Evolutionary conservation across 73 alveolate genomes (phyloP).

Genomic region (Paramecium sexaurelia): DNA sequence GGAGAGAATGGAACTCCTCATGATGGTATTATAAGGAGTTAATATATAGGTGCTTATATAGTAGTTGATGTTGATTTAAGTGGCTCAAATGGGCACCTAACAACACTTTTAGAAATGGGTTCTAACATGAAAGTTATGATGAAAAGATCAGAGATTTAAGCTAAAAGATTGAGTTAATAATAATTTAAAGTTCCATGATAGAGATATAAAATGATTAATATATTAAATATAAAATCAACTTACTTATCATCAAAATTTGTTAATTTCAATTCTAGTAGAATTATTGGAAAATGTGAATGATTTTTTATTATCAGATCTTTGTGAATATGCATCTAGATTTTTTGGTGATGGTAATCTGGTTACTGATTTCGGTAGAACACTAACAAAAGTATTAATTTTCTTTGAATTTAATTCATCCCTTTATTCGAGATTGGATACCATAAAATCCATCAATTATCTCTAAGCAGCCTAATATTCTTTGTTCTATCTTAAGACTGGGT

Average conservation of each 20-base stretch:
- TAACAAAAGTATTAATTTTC: not conserved
- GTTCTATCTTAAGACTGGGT: not conserved
- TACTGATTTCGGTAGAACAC: not conserved
- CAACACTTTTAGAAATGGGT: not conserved
- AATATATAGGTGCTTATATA: not conserved
- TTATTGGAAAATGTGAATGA: conserved; percentile 17
- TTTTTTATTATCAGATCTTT: not conserved
- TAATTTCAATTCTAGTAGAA: not conserved
- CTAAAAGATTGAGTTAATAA: not conserved
- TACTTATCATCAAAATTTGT: not conserved
- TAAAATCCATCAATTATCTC: not conserved
- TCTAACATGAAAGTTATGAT: conserved; percentile 2
- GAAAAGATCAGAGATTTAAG: not conserved
- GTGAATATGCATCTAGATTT: not conserved
- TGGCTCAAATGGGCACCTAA: not conserved
- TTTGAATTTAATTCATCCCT: conserved; percentile 27
- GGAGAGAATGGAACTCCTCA: not conserved
- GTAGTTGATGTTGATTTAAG: conserved; percentile 9
- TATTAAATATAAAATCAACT: not conserved
- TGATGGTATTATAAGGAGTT: not conserved
- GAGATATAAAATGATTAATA: not conserved
- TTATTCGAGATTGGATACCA: conserved; percentile 48
- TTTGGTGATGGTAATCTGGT: conserved; percentile 6
- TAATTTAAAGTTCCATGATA: not conserved
- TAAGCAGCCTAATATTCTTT: not conserved